Evolutionary conservation across 164 flowering plant species (phyloP).

Genomic region (Tetrastigma voinierianum): DNA sequence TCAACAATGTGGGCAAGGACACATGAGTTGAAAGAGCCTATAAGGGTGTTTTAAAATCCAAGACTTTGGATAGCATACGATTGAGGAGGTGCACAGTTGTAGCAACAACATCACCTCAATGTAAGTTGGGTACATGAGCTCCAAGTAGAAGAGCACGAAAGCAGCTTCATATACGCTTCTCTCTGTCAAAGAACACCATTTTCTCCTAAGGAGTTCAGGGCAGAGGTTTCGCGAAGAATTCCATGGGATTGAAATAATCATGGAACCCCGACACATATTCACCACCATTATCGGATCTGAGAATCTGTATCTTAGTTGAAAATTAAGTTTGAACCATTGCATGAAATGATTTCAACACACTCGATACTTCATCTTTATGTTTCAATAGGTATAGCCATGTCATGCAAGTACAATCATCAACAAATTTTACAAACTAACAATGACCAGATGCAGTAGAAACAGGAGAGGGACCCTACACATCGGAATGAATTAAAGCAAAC

Average conservation of each 20-base stretch:
- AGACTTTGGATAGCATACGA: too few species aligned
- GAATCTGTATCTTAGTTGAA: not conserved
- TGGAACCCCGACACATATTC: not conserved
- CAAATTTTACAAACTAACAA: not conserved
- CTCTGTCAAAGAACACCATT: not conserved
- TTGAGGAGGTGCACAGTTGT: too few species aligned
- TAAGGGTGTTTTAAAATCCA: too few species aligned
- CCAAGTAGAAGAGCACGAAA: not conserved
- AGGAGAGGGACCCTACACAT: too few species aligned
- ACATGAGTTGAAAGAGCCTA: too few species aligned
- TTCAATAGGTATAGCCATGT: not conserved
- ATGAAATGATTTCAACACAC: not conserved
- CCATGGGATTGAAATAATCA: not conserved
- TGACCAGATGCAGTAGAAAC: too few species aligned
- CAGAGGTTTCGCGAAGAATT: not conserved
- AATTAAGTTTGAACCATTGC: not conserved
- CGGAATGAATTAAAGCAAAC: too few species aligned
- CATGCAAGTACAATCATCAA: not conserved
- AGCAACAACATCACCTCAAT: too few species aligned
- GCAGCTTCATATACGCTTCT: not conserved
- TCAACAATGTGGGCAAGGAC: too few species aligned
- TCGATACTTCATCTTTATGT: not conserved
- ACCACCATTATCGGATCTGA: not conserved
- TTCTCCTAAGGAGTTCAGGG: not conserved
- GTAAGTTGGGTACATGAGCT: not conserved